Percentiles rank a stretch among this genome's conserved stretches.
These are phyloP conservation scores for Ganoderma sp. DNA, from an alignment of 1,284 basidiomycete genomes.

Conservation along the genomic window DNA sequence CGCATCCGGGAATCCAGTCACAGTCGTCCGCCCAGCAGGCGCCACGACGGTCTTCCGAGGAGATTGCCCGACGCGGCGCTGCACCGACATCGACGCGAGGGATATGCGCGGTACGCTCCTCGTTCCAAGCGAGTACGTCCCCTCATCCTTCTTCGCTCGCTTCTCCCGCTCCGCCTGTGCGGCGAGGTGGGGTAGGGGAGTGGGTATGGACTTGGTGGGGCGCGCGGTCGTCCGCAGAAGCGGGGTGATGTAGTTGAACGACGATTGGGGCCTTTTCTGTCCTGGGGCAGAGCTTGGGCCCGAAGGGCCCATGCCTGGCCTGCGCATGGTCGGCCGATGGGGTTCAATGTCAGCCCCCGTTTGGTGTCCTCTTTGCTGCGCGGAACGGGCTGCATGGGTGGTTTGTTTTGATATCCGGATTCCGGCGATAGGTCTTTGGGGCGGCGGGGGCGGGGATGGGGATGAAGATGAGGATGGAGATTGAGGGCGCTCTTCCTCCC, in stretches of 20 bases:
- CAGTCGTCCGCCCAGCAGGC: not conserved
- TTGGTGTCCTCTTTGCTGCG: not conserved
- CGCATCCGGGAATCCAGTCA: not conserved
- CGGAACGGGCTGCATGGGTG: not conserved
- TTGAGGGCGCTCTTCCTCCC: not conserved
- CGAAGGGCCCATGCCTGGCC: not conserved
- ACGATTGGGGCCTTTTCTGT: conserved; percentile 14
- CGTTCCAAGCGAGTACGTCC: not conserved
- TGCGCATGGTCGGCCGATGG: conserved; percentile 4
- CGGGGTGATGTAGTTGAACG: conserved; percentile 30
- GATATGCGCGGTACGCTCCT: conserved; percentile 21
- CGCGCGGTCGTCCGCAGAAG: conserved; percentile 11
- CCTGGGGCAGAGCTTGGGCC: not conserved
- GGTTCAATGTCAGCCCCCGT: not conserved
- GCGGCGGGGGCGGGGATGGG: too few species aligned
- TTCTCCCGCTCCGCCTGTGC: conserved; percentile 13
- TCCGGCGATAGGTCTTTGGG: not conserved
- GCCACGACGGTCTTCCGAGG: conserved; percentile 14
- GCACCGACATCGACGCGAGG: conserved; percentile 29
- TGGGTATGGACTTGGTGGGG: conserved; percentile 16
- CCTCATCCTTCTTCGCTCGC: not conserved
- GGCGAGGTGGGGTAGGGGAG: conserved; percentile 12
- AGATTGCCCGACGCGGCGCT: conserved; percentile 21
- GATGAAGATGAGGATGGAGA: too few species aligned
- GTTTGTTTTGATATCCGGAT: conserved; percentile 1